Base-by-base conservation (phyloP, 306 rosid genomes). In the Prinsepia uniflora region DNA sequence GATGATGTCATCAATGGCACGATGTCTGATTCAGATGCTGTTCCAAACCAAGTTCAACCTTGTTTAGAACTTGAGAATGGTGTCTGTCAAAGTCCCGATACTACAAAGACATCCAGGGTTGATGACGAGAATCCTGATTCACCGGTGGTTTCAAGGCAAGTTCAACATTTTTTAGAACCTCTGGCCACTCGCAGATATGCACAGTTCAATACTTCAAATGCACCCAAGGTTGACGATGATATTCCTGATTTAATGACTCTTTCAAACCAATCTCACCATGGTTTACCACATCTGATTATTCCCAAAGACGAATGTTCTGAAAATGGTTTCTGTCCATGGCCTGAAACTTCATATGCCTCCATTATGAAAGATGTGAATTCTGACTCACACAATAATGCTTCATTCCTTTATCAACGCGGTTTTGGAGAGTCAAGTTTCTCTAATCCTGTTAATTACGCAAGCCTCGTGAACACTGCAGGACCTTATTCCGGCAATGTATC, bases 401-500 rank as follows among this genome's bases (percentile, higher is more conserved):
- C 82, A 30, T 74, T 79, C 78, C 87, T 63, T 46, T 55, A 63
- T 59, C 84, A 69, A 6, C 66, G 72, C 9, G 59, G 76, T 74
- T 53, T 74, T 9, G 87, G 87, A 24, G 89, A 85, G 68, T 63
- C 82, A 1, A 85, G 85, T 73, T 91, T 91, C 84, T 84, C 96
- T 3, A 83, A 86, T 6, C 68, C 73, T 4, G 87, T 83, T 50
- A 73, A 85, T 5, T 44, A 76, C 46, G 80, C 85, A 0, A 80
- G 88, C 53, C 83, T 83, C 5, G 70, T 91, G 67, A 82, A 78
- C 58, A 83, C 72, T 72, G 82, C 97, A 0, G 96, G 90, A 17
- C 86, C 91, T 43, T 87, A 87, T 79, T 94, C 97, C 0, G 99
- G 96, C 53, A 95, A 92, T 75, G 72, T 95, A 70, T 95, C 99